These are phyloP conservation scores for Carex myosuroides DNA, from an alignment of 176 grass and related monocot species.

Conservation along the genomic window DNA sequence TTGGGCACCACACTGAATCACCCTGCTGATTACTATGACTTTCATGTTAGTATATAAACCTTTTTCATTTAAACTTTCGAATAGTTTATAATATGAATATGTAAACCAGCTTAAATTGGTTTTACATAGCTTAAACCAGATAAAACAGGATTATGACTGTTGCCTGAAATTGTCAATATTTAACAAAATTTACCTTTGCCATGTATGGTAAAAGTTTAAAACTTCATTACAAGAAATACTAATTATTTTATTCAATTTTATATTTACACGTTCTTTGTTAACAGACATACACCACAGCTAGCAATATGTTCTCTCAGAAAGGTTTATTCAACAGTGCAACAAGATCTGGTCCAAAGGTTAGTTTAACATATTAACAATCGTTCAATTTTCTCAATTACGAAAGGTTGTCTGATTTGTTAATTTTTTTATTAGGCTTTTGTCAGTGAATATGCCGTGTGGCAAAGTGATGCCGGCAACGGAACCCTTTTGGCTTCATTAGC, in stretches of 20 bases:
- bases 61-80: neutral
- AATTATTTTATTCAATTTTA: neutral
- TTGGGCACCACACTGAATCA: slow-evolving; percentile 66
- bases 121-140: neutral
- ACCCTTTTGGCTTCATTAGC: slow-evolving; percentile 70
- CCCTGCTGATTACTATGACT: slow-evolving; percentile 84
- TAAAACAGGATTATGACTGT: neutral
- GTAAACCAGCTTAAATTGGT: neutral
- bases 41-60: slow-evolving; percentile 50
- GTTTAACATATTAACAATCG: neutral
- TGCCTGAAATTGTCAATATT: neutral
- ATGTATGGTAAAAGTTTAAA: neutral
- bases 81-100: slow-evolving; percentile 1
- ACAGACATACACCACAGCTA: slow-evolving; percentile 77
- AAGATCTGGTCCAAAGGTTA: slow-evolving; percentile 79
- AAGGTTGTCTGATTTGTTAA: neutral
- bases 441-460: slow-evolving; percentile 69
- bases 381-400: neutral
- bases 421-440: slow-evolving; percentile 64
- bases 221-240: neutral
- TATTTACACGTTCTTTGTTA: neutral
- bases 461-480: slow-evolving; percentile 54
- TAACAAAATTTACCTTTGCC: neutral
- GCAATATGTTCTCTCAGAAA: slow-evolving; percentile 58
- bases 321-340: slow-evolving; percentile 48